Conservation (phyloP, 805 yeast genomes). For the Candida ortonii region DNA sequence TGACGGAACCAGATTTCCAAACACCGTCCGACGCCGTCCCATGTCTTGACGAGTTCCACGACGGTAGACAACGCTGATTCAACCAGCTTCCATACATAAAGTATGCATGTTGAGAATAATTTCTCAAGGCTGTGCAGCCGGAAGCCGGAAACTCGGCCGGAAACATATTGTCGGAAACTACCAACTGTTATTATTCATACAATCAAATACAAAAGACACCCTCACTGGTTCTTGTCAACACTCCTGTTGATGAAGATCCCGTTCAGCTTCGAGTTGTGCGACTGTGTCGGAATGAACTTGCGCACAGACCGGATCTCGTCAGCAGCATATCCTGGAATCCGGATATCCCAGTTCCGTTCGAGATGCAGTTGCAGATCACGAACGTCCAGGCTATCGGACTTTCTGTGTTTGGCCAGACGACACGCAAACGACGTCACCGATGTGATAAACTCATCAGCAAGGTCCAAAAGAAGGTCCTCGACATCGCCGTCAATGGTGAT, state of each 20-base stretch:
- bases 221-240: constrained; percentile 45
- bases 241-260: constrained; percentile 67
- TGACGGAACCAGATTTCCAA: constrained; percentile 12
- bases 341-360: constrained; percentile 91
- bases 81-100: too few species aligned
- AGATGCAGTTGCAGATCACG: constrained; percentile 88
- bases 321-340: constrained; percentile 88
- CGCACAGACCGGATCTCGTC: constrained; percentile 83
- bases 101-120: too few species aligned
- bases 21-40: too few species aligned
- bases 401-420: constrained; percentile 90
- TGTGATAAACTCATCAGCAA: constrained; percentile 93
- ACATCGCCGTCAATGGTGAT: constrained; percentile 92
- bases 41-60: too few species aligned
- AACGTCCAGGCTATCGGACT: constrained; percentile 80
- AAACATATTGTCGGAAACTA: too few species aligned
- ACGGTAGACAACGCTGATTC: too few species aligned
- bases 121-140: too few species aligned
- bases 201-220: not conserved
- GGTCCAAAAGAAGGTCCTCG: constrained; percentile 82
- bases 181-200: too few species aligned
- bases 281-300: constrained; percentile 63
- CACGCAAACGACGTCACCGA: constrained; percentile 93
- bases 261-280: constrained; percentile 63
- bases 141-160: too few species aligned